Conservation (phyloP, 164 flowering plant genomes). For the Cinnamomum chago region DNA sequence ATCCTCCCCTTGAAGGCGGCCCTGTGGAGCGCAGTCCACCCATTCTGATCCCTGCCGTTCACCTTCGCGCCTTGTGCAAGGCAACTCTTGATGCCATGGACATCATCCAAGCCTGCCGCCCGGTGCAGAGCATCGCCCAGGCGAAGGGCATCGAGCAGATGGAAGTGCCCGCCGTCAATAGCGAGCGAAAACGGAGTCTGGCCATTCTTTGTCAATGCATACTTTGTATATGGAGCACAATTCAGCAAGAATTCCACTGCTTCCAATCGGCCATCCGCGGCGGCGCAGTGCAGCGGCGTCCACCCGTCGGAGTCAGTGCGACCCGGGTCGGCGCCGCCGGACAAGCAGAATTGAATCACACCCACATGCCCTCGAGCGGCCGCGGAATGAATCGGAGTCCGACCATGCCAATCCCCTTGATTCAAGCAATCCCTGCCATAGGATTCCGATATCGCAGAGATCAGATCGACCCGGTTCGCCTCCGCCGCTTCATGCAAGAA, state of each 20-base stretch:
- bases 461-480: conserved; percentile 40
- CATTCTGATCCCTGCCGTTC: conserved; percentile 60
- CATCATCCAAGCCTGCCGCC: conserved; percentile 50
- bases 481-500: conserved; percentile 50
- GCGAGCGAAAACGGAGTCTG: conserved; percentile 57
- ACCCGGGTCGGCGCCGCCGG: conserved; percentile 39
- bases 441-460: conserved; percentile 26
- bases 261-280: conserved; percentile 40
- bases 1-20: conserved; percentile 70
- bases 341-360: conserved; percentile 32
- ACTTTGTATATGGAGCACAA: conserved; percentile 28
- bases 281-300: conserved; percentile 68
- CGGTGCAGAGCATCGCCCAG: conserved; percentile 50
- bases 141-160: conserved; percentile 36
- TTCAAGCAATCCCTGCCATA: conserved; percentile 26
- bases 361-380: conserved; percentile 47
- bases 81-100: conserved; percentile 44
- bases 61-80: conserved; percentile 50
- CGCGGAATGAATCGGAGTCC: conserved; percentile 51
- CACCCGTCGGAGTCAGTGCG: conserved; percentile 37
- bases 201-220: conserved; percentile 43
- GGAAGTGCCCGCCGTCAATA: conserved; percentile 35
- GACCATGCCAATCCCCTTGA: conserved; percentile 33
- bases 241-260: conserved; percentile 41
- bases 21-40: conserved; percentile 76